phyloP scores from a whole-genome alignment of 202 grass and related monocot genomes.

The Setaria italica region DNA sequence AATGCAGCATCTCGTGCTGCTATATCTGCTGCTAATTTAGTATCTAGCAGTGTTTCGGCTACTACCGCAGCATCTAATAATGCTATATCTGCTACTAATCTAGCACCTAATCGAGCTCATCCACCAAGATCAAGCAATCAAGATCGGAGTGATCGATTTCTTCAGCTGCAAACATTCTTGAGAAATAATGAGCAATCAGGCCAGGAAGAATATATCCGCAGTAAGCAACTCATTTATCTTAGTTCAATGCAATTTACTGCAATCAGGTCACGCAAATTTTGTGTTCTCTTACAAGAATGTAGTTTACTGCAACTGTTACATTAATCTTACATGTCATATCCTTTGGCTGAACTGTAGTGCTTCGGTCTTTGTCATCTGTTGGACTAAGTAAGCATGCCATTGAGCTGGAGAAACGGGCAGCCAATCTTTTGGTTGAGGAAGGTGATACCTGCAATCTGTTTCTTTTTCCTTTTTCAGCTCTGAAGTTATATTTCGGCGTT shows the following conservation, averaged over 20 bases:
- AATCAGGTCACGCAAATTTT: not conserved
- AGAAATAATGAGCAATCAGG: constrained; percentile 77
- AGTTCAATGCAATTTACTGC: constrained; percentile 18
- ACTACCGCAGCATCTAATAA: constrained; percentile 25
- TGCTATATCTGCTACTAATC: constrained; percentile 40
- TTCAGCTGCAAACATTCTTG: constrained; percentile 76
- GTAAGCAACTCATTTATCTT: constrained; percentile 64
- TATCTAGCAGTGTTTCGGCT: constrained; percentile 2
- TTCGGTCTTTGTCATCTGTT: constrained; percentile 71
- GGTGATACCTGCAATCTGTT: constrained; percentile 55
- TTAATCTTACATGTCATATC: constrained; percentile 31
- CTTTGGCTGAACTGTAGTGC: constrained; percentile 58
- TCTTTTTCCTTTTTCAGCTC: constrained; percentile 7
- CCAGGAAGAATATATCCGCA: constrained; percentile 75
- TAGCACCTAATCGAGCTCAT: not conserved
- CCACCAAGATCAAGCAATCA: constrained; percentile 48
- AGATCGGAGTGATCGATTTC: constrained; percentile 78
- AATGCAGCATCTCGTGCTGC: constrained; percentile 22
- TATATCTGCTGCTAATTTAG: constrained; percentile 41
- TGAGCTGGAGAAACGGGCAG: constrained; percentile 88
- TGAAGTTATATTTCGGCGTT: not conserved
- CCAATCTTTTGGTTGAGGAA: constrained; percentile 91
- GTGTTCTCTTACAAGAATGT: not conserved
- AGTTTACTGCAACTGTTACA: not conserved
- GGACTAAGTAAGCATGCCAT: constrained; percentile 83